phyloP scores from a whole-genome alignment of 129 eudicot species.

The Gnaphalium uliginosum region DNA sequence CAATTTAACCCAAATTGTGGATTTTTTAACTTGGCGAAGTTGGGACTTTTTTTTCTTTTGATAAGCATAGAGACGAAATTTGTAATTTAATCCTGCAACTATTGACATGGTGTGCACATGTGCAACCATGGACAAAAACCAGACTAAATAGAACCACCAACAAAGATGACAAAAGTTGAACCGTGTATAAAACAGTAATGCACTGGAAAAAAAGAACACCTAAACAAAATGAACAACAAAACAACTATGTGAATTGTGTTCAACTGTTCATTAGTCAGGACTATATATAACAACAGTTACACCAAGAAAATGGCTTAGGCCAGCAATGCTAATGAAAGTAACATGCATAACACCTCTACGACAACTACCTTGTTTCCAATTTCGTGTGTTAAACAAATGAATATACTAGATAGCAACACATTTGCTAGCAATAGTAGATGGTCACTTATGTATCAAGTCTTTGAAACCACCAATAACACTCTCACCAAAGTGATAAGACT shows the following conservation, averaged over 20 bases:
- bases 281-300: neutral
- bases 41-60: neutral
- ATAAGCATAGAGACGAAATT: neutral
- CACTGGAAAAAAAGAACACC: neutral
- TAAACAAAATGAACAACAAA: neutral
- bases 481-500: neutral
- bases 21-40: neutral
- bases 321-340: neutral
- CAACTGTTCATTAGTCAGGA: neutral
- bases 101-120: neutral
- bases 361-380: neutral
- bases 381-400: constrained; percentile 13
- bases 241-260: neutral
- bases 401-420: constrained; percentile 1
- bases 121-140: neutral
- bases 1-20: neutral
- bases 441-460: neutral
- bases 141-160: neutral
- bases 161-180: constrained; percentile 5
- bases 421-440: neutral
- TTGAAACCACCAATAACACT: constrained; percentile 3
- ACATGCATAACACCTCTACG: neutral
- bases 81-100: neutral
- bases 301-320: neutral
- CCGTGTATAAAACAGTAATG: neutral